Evolutionary conservation across 1,284 basidiomycete species (phyloP).

Genomic region (Austroboletus niveus): DNA sequence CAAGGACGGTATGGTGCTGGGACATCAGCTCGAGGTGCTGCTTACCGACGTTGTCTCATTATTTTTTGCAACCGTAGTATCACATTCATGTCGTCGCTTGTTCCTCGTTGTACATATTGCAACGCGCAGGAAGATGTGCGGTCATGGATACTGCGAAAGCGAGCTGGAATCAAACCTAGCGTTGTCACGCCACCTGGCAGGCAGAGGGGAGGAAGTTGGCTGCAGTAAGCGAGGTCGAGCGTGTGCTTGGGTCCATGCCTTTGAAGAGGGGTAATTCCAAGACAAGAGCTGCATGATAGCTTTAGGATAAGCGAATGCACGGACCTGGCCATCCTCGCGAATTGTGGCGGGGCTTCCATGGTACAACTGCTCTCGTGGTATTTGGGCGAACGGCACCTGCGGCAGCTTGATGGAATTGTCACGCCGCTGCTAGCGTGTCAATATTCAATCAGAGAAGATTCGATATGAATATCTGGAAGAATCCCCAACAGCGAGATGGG

Average conservation of each 20-base stretch:
- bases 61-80: slow-evolving; percentile 27
- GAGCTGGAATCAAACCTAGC: slow-evolving; percentile 23
- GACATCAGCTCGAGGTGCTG: slow-evolving; percentile 18
- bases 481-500: slow-evolving; percentile 12
- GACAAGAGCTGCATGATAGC: slow-evolving; percentile 6
- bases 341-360: slow-evolving; percentile 1
- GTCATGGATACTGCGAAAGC: slow-evolving; percentile 25
- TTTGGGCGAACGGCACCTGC: slow-evolving; percentile 2
- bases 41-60: slow-evolving; percentile 26
- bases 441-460: slow-evolving; percentile 18
- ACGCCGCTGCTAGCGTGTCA: slow-evolving; percentile 14
- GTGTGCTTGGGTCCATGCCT: slow-evolving; percentile 22
- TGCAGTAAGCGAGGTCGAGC: slow-evolving; percentile 32
- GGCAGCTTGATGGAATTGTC: slow-evolving; percentile 7
- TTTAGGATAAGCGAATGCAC: slow-evolving; percentile 9
- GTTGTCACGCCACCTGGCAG: slow-evolving; percentile 30
- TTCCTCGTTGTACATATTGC: slow-evolving; percentile 20
- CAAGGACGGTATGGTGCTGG: slow-evolving; percentile 8
- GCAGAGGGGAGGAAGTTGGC: slow-evolving; percentile 26
- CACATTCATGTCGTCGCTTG: slow-evolving; percentile 33
- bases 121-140: slow-evolving; percentile 26
- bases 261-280: slow-evolving; percentile 18
- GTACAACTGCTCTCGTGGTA: slow-evolving; percentile 10
- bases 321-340: slow-evolving; percentile 3
- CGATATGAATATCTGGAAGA: slow-evolving; percentile 20